Evolutionary conservation across 768 basidiomycete genomes (phyloP), one percentile per base, ranked within the genome.

Genomic region (Leccinum longicurvipes): DNA sequence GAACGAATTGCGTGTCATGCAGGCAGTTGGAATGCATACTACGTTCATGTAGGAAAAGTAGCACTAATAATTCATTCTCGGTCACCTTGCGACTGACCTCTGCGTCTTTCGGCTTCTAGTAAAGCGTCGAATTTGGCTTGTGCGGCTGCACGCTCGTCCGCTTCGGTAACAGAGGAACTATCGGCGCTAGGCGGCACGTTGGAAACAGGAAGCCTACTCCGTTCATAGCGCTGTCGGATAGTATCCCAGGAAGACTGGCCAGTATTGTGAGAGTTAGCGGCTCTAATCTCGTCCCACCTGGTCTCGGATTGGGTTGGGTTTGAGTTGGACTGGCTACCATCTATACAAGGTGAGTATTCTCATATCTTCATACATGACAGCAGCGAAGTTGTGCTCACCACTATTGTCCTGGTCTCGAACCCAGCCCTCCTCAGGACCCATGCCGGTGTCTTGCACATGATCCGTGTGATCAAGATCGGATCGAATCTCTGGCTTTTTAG

Each of bases 281-380:
- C 73, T 52, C 87, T 82, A 47, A 90, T 84, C 58, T 84, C 79
- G 31, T 87, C 85, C 88, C 88, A 90, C 57, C 75, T 80, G 50
- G 71, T 80, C 34, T 55, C 56, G 49, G 66, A 54, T 54, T 28
- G 52, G 23, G 46, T 31, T n/a, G 53, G 55, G 21, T 53, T 54
- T 25, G 60, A 45, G 17, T 31, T 55, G n/a, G 60, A 50, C 21
- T 36, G 11, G 19, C 48, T 47, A 41, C 24, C 56, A 50, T 46
- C 59, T 60, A 50, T 25, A 8, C 17, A 24, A 45, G 4, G n/a
- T 62, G 11, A 56, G 27, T 29, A 17, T 47, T 39, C 11, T 29
- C 44, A 9, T 39, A 2, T 39, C 39, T 17, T 25, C 23, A 17
- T 28, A 36, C n/a, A 10, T 19, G 25, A 42, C 28, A 11, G 19